Evolutionary conservation across 495 filamentous ascomycete genomes (phyloP), one percentile per base, ranked within the genome.

Genomic region (Annulohypoxylon stygium): DNA sequence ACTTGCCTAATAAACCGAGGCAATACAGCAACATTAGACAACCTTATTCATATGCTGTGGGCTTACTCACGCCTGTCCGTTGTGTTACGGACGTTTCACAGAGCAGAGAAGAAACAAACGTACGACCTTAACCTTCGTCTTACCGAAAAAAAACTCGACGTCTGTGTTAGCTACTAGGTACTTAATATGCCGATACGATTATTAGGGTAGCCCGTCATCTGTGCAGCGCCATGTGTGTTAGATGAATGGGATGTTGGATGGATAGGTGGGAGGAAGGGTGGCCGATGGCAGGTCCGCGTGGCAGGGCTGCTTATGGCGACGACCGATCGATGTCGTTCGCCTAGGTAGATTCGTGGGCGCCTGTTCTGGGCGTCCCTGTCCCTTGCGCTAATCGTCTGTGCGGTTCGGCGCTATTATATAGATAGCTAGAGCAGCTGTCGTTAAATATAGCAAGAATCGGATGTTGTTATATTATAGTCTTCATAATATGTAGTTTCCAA

Each of bases 291-390:
- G 25, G 18, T 26, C 20, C 48, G 25, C 48, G 48, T 30, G 48
- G 65, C 47, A 61, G 34, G 65, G 65, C 65, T 69, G 65, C 65
- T 61, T 23, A 67, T 14, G 14, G 65, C 11, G 53, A 30, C 30
- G 5, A 30, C 30, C 30, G 30, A 30, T 30, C 30, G 30, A 30
- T 30, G 47, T 6, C 37, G 30, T 37, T 51, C 57, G 57, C 65
- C 65, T n/a, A 48, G 65, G 48, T n/a, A 48, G 65, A 58, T 45
- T 69, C 41, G 14, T n/a, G 39, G 37, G 9, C 9, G 10, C 10
- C 8, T 10, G 3, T 41, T 41, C 20, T 23, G 20, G 20, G 39
- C 39, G 39, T n/a, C 12, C 39, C 4, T 39, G 11, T 10, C 39
- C 39, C 39, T 43, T 43, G 39, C 39, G 16, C 43, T 47, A 47